Evolutionary conservation across 371 early-diverging fungal genomes (phyloP).

Genomic region (Entomophthora muscae): DNA sequence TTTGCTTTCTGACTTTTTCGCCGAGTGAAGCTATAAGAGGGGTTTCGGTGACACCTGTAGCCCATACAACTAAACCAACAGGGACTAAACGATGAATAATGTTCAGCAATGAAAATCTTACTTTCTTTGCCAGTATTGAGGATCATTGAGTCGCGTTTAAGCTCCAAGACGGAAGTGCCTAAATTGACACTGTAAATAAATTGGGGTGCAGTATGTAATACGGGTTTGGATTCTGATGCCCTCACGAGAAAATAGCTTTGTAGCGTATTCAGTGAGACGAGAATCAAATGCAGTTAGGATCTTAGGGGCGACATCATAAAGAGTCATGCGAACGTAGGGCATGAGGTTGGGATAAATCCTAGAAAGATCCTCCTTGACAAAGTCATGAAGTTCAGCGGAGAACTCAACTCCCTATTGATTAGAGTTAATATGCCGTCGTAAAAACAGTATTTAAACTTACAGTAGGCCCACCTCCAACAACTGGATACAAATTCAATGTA

Average conservation of each 20-base stretch:
- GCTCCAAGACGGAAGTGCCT: neutral
- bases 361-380: conserved; percentile 50
- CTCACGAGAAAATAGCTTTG: conserved; percentile 35
- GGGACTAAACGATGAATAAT: conserved; percentile 14
- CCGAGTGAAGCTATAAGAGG: conserved; percentile 31
- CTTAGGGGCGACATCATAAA: conserved; percentile 51
- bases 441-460: conserved; percentile 10
- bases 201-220: neutral
- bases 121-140: conserved; percentile 3
- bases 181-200: neutral
- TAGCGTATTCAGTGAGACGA: conserved; percentile 41
- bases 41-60: conserved; percentile 48
- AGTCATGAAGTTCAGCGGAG: conserved; percentile 57
- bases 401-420: conserved; percentile 37
- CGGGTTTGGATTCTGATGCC: conserved; percentile 49
- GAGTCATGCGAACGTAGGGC: conserved; percentile 36
- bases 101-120: neutral
- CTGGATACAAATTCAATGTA: conserved; percentile 14
- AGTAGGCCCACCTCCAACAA: conserved; percentile 68
- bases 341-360: conserved; percentile 39
- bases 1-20: conserved; percentile 20
- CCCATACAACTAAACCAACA: conserved; percentile 46
- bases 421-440: neutral
- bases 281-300: conserved; percentile 55
- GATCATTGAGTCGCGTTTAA: conserved; percentile 2